Base-by-base conservation (phyloP, 805 yeast species). In the Lipomyces spencermartinsiae region DNA sequence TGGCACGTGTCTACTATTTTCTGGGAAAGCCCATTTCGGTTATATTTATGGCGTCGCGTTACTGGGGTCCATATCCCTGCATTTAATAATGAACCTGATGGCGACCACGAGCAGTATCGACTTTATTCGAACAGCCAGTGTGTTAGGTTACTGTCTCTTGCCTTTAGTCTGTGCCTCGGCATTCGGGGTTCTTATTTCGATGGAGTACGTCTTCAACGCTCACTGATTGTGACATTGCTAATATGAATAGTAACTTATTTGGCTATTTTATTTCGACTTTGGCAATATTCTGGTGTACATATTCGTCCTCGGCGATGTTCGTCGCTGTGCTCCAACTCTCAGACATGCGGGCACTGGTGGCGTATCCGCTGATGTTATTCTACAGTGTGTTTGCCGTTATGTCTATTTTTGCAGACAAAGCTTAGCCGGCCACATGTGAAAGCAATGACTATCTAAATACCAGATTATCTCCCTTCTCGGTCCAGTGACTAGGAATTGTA, bases 21-120 rank as follows among this genome's bases (percentile, higher is more conserved):
- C 97, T 0, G 98, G 99, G 4, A 95, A 94, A 78, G 91, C 94
- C 16, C 98, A 95, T 78, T 95, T 95, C 77, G 98, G 98, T 1
- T 95, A 95, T 78, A 91, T 95, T 61, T 95, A 95, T 76, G 98
- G 99, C 53, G 97, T 95, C 55, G 98, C 97, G 0, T 80, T 95
- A 56, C 88, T 94, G 73, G 99, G 99, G 19, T 90, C 97, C 1
- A 77, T 92, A 16, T 87, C 97, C 39, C 85, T 93, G 72, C 98
- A 93, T 79, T 86, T 86, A 73, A 82, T 95, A 67, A 90, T 96
- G 78, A 93, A 90, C 77, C 82, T 92, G 70, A 95, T 95, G 99
- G 88, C 97, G 19, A 57, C 77, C 58, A 68, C 77, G 64, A 71
- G 77, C 56, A 72, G 79, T 59, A 80, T 85, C 64, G 85, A 81